These are phyloP conservation scores for Dissophora globulifera DNA, from an alignment of 192 early-diverging fungal species.

Conservation along the genomic window DNA sequence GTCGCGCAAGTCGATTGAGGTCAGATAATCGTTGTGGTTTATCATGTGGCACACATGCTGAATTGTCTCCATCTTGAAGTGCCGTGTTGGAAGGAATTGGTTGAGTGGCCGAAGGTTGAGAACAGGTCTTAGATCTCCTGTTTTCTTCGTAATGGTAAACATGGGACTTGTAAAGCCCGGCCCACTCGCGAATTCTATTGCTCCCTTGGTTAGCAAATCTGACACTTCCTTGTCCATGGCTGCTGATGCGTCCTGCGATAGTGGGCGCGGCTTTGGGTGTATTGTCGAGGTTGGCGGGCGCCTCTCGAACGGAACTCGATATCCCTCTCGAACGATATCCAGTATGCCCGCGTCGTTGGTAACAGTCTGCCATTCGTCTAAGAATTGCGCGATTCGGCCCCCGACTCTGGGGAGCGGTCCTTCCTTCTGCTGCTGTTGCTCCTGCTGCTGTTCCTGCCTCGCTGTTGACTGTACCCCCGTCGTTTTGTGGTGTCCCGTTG, in stretches of 20 bases:
- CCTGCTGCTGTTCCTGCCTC: conserved; percentile 2
- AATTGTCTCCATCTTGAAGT: conserved; percentile 49
- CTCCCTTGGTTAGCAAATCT: conserved; percentile 20
- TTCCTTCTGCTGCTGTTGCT: too few relatives aligned
- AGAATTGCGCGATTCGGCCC: conserved; percentile 20
- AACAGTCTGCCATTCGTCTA: conserved; percentile 12
- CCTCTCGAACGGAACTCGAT: conserved; percentile 20
- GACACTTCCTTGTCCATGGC: conserved; percentile 27
- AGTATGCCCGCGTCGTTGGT: conserved; percentile 13
- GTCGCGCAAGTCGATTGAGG: conserved; percentile 27
- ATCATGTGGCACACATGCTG: conserved; percentile 24
- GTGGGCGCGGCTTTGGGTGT: conserved; percentile 5
- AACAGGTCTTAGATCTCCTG: conserved; percentile 28
- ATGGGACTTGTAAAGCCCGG: conserved; percentile 40
- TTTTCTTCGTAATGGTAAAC: conserved; percentile 43
- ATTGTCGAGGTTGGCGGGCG: conserved; percentile 8
- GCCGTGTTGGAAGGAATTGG: conserved; percentile 5
- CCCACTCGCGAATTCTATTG: conserved; percentile 30
- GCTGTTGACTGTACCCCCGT: conserved; percentile 22
- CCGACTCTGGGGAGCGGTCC: conserved; percentile 24
- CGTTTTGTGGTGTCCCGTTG: neutral
- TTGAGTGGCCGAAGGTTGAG: conserved; percentile 39
- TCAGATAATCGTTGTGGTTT: conserved; percentile 21
- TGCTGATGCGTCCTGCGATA: conserved; percentile 5
- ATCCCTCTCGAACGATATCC: conserved; percentile 19